A percentile compares a stretch with the other conserved stretches of the same genome.
phyloP scores from a whole-genome alignment of 345 rosid genomes.

The Rhizophora apiculata region DNA sequence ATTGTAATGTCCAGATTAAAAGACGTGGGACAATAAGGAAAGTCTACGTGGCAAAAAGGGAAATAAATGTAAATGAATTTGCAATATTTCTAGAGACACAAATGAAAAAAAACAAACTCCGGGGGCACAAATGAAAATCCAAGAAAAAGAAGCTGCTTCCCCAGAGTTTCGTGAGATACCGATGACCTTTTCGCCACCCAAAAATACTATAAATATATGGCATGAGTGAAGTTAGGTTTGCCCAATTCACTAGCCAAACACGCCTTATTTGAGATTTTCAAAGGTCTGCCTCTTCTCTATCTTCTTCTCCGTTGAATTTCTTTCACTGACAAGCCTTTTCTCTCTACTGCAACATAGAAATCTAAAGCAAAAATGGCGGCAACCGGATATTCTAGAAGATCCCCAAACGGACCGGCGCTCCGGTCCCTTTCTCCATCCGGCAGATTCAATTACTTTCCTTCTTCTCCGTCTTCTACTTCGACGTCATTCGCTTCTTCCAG shows the following conservation, averaged over 20 bases:
- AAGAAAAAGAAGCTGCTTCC: not conserved
- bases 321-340: no score
- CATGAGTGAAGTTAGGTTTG: conserved; percentile 48
- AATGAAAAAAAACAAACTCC: not conserved
- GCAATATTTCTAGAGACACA: no score
- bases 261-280: conserved; percentile 2
- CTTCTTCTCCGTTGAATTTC: not conserved
- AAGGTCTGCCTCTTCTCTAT: not conserved
- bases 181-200: not conserved
- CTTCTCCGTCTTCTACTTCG: conserved; percentile 27
- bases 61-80: not conserved
- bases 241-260: conserved; percentile 37
- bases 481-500: conserved; percentile 50
- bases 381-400: conserved; percentile 37
- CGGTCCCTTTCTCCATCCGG: conserved; percentile 48
- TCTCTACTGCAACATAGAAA: conserved; percentile 13
- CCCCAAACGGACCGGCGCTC: conserved; percentile 30
- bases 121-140: not conserved
- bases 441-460: conserved; percentile 30
- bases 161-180: conserved; percentile 18
- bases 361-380: conserved; percentile 40
- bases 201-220: conserved; percentile 43
- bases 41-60: not conserved
- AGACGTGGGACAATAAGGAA: no score
- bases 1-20: no score